Conservation (phyloP, 305 asterid species). For the Fraxinus paxiana region DNA sequence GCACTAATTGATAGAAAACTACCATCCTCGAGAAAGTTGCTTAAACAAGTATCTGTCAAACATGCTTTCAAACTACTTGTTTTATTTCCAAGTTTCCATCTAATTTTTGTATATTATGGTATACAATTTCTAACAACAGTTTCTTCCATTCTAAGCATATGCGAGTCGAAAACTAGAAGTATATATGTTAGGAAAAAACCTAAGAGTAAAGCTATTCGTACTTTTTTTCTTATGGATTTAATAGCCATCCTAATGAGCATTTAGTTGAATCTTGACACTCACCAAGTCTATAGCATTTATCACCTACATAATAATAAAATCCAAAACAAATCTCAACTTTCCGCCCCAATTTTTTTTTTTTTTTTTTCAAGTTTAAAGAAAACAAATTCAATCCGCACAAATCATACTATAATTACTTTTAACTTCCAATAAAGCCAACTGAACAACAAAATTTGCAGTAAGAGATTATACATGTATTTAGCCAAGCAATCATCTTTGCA, state of each 20-base stretch:
- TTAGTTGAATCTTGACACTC: background rate
- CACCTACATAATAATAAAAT: background rate
- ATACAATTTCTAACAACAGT: background rate
- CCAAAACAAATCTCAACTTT: background rate
- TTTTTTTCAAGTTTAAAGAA: background rate
- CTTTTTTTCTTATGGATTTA: background rate
- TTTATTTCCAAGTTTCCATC: constrained; percentile 1
- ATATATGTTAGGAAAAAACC: background rate
- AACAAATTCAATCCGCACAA: background rate
- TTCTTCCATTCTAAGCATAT: background rate
- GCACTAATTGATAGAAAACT: background rate
- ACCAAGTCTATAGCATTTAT: background rate
- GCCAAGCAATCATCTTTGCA: constrained; percentile 55
- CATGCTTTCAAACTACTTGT: background rate
- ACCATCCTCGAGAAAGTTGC: background rate
- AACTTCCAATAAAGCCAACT: background rate
- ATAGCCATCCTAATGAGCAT: background rate
- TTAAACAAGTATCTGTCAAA: background rate
- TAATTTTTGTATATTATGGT: background rate
- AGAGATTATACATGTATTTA: constrained; percentile 63
- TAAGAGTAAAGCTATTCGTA: background rate
- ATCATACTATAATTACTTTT: background rate
- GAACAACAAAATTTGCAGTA: background rate
- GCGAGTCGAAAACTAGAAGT: background rate
- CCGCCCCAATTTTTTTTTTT: background rate